These are phyloP conservation scores for Fusarium luffae DNA, from an alignment of 2,329 filamentous ascomycete genomes.

Conservation along the genomic window DNA sequence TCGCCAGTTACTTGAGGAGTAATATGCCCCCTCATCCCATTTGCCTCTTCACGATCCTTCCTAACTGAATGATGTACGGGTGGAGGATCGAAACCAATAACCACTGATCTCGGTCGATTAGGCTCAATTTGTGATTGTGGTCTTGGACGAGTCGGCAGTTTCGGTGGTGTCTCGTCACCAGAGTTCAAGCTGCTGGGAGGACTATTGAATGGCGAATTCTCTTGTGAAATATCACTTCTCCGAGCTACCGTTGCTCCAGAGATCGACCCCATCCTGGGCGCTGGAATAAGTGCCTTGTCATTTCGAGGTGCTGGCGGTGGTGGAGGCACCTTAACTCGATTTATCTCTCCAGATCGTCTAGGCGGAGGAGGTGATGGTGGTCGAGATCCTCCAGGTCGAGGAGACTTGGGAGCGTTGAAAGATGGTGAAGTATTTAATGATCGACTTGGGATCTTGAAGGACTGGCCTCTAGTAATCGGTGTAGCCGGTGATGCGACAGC, in stretches of 20 bases:
- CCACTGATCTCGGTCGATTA: conserved; percentile 37
- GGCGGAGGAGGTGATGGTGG: conserved; percentile 73
- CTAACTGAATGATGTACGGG: conserved; percentile 63
- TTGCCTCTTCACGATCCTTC: conserved; percentile 58
- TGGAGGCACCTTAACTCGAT: conserved; percentile 60
- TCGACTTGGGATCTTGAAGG: conserved; percentile 66
- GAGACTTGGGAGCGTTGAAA: conserved; percentile 53
- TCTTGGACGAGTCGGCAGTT: conserved; percentile 62
- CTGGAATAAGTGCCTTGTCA: conserved; percentile 68
- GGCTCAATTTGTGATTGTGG: conserved; percentile 51
- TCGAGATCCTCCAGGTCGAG: conserved; percentile 59
- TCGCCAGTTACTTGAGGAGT: conserved; percentile 58
- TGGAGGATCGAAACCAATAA: conserved; percentile 60
- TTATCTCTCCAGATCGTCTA: conserved; percentile 69
- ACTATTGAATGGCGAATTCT: conserved; percentile 84
- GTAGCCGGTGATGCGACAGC: conserved; percentile 55
- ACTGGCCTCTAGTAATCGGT: conserved; percentile 56
- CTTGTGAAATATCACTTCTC: conserved; percentile 47
- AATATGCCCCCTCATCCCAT: conserved; percentile 54
- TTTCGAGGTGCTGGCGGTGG: conserved; percentile 84
- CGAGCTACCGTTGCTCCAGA: conserved; percentile 26
- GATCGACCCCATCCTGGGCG: conserved; percentile 30
- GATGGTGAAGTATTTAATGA: conserved; percentile 63
- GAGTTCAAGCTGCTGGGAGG: conserved; percentile 78
- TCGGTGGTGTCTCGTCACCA: conserved; percentile 63